Percentiles rank a stretch among this genome's conserved stretches.
phyloP scores from a whole-genome alignment of 352 stramenopile genomes.

The Globisporangium paddicum region DNA sequence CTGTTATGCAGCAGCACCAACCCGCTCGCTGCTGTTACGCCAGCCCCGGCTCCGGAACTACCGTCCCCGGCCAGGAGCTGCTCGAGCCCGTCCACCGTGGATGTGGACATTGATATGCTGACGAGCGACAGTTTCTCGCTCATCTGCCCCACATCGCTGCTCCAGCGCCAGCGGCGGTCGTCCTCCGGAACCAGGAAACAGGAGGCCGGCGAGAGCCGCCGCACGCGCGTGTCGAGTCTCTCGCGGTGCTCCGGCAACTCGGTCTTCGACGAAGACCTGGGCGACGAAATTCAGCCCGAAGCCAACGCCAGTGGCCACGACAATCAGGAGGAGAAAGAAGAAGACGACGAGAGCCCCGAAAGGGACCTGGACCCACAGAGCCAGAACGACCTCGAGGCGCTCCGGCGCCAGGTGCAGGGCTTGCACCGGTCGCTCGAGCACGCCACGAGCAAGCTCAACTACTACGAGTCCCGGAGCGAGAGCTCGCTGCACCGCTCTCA shows the following conservation, averaged over 20 bases:
- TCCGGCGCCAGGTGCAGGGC: conserved; percentile 45
- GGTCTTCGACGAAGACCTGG: conserved; percentile 22
- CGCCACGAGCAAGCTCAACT: conserved; percentile 51
- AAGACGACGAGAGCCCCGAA: neutral
- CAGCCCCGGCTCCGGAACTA: neutral
- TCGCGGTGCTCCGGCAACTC: conserved; percentile 32
- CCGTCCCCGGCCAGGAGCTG: conserved; percentile 4
- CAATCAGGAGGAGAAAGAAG: conserved; percentile 6
- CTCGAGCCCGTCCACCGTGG: conserved; percentile 20
- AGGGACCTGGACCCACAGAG: conserved; percentile 11
- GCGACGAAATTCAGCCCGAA: neutral
- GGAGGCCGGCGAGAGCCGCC: conserved; percentile 41
- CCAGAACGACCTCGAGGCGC: conserved; percentile 34
- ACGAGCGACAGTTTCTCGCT: conserved; percentile 51
- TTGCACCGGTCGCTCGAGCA: conserved; percentile 43
- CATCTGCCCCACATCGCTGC: conserved; percentile 39
- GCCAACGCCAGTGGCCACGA: neutral
- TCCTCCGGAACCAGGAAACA: conserved; percentile 19
- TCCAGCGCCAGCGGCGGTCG: conserved; percentile 11
- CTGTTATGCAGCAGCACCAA: neutral
- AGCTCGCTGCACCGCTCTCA: neutral
- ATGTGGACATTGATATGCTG: conserved; percentile 51
- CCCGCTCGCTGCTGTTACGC: neutral
- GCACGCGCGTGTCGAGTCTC: conserved; percentile 30
- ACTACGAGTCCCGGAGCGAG: conserved; percentile 10